Base-by-base conservation (phyloP, 208 protist genomes). In the Crithidia thermophila region DNA sequence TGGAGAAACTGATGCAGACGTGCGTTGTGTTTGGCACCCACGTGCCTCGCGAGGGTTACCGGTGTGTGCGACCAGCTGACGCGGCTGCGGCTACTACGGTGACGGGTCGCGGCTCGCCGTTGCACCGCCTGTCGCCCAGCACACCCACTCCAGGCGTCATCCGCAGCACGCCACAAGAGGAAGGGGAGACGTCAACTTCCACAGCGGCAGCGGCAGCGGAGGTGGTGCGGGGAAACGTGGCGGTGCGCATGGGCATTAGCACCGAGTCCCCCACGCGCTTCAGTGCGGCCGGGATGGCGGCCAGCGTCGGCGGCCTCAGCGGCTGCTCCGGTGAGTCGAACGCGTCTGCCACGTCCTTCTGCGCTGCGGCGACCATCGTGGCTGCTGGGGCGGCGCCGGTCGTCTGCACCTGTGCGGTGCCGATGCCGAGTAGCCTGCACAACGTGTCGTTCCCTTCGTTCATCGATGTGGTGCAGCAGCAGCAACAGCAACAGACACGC, bases 21-120 rank as follows among this genome's bases (percentile, higher is more conserved):
- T 69, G 61, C 42, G 71, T 72, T 16, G 53, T 77, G 18, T 71
- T 66, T 30, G 64, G 71, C 37, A 27, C 50, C 8, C 20, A 77
- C 42, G 61, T 77, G 14, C 71, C 64, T 1, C 27, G 30, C 23
- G 21, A 61, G 25, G 67, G 67, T 4, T 72, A 20, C 8, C 28
- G 47, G n/a, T 37, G 33, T 20, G 65, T 72, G 27, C 55, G 56
- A 7, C 65, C 65, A 4, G 27, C 21, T 28, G 55, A 62, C 21
- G 50, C 51, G 11, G 34, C 25, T 21, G 47, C 21, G 18, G 16
- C 28, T 11, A 47, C 57, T 18, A 23, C 23, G 11, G 36, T 27
- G 20, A 50, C 28, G 20, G 46, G 25, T 28, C 31, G 25, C 28
- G 40, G 25, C 18, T 60, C 50, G 21, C 31, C 36, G 14, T 9